Evolutionary conservation across 78 protist species (phyloP).

Genomic region (Dictyostelium purpureum): DNA sequence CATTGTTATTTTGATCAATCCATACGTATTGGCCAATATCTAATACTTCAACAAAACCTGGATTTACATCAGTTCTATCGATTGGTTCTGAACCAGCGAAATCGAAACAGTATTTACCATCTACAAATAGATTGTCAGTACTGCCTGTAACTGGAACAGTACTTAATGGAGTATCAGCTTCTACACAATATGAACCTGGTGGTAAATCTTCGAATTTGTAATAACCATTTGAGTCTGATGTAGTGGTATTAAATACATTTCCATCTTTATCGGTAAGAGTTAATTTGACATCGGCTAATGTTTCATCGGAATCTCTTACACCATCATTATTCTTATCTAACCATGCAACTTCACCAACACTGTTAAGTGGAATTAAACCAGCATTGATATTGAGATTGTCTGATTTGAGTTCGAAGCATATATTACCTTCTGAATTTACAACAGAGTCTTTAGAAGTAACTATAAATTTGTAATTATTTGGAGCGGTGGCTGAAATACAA

Average conservation of each 20-base stretch:
- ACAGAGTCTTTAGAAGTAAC: background rate
- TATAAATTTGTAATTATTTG: background rate
- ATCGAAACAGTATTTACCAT: background rate
- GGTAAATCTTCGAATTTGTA: background rate
- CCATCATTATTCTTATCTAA: constrained; percentile 7
- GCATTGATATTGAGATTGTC: background rate
- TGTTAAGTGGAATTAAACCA: background rate
- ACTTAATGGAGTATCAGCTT: background rate
- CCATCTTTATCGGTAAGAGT: background rate
- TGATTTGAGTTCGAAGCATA: background rate
- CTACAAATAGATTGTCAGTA: background rate
- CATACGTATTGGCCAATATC: constrained; percentile 10
- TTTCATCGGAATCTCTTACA: background rate
- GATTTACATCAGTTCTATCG: background rate
- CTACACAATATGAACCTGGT: constrained; percentile 40
- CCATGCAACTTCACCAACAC: background rate
- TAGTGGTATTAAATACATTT: background rate
- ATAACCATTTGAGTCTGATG: background rate
- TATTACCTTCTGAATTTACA: background rate
- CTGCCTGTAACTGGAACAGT: background rate
- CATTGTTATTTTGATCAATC: background rate
- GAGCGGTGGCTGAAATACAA: background rate
- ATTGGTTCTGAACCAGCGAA: background rate
- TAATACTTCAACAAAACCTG: constrained; percentile 8
- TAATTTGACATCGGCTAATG: background rate